Base-by-base conservation (phyloP, 1,139 yeast species). In the Kodamaea sp. region DNA sequence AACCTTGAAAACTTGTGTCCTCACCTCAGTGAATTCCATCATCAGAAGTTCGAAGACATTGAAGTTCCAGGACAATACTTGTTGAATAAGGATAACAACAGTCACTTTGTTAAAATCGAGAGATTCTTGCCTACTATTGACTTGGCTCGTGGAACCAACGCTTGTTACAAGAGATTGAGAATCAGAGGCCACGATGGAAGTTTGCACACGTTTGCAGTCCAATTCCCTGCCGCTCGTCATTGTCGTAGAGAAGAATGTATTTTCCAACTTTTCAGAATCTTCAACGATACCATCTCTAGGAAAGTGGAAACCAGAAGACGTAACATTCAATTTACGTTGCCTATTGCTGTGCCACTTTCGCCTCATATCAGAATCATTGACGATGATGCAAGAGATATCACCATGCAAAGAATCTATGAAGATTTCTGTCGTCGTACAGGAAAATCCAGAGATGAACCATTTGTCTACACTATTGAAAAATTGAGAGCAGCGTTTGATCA, bases 31-130 rank as follows among this genome's bases (percentile, higher is more conserved):
- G 97, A 90, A 57, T 92, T 94, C 77, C 98, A 94, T 57, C 96
- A 92, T 57, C 98, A 92, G 58, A 90, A 89, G 63, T 94, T 92
- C 57, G 99, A 94, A 59, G 97, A 94, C 35, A 88, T 94, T 42
- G 98, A 94, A 58, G 83, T 94, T 38, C 98, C 98, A 0, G 98
- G 99, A 1, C 99, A 94, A 56, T 92, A 92, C 54, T 69, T 90
- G 51, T 63, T 82, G 59, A 83, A 84, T 57, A 84, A 83, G 55
- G 97, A 90, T 51, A 84, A 73, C 56, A 92, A 89, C 57, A 69
- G 78, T 28, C 96, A 90, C 58, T 94, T 94, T 57, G 77, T 88
- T 35, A 92, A 90, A 70, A 88, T 94, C 53, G 97, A 89, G 43
- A 72, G 98, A 42, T 94, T 94, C 65, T 66, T 92, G 61, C 94